Evolutionary conservation across 2,329 filamentous ascomycete species (phyloP), one percentile per base, ranked within the genome.

Genomic region (Venturia nashicola): DNA sequence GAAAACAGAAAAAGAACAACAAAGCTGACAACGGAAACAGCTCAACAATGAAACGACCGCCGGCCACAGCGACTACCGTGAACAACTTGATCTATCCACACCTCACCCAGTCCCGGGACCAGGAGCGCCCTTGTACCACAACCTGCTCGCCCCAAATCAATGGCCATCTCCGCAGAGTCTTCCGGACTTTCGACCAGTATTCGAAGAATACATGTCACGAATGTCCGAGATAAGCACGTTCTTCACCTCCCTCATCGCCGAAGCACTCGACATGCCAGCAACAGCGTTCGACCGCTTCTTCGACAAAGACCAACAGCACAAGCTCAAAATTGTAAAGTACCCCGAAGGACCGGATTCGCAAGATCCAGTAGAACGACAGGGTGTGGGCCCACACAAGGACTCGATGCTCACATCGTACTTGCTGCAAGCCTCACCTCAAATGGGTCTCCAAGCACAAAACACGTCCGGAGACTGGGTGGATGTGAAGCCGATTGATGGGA

Each of bases 281-380:
- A 76, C 81, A 61, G 89, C 91, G 0, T 95, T 96, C 74, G 78
- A 84, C 71, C 85, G 83, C 69, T 95, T 92, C 79, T 93, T 93
- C 75, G 89, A 92, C 72, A 69, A 69, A 1, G 75, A 81, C 51
- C 80, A 78, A 77, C 90, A 94, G 76, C 90, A 95, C 78, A 95
- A 95, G 78, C 81, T 95, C 70, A 96, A 96, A 78, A 87, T 96
- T 65, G 87, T 95, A 66, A 90, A 89, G 77, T 95, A 94, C 71
- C 91, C 91, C 0, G 90, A 94, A 66, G 72, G 74, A 72, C 71
- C 72, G 60, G 72, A 67, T 63, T 70, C 72, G 36, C 68, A 72
- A 36, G 73, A 75, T 27, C 59, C 64, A 20, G 44, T 77, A 43
- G 76, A 74, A 78, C 69, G 87, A 0, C 82, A 84, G 68, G 82